Evolutionary conservation across 1,284 basidiomycete genomes (phyloP), one percentile per base, ranked within the genome.

Genomic region (Leccinum colubrinum): DNA sequence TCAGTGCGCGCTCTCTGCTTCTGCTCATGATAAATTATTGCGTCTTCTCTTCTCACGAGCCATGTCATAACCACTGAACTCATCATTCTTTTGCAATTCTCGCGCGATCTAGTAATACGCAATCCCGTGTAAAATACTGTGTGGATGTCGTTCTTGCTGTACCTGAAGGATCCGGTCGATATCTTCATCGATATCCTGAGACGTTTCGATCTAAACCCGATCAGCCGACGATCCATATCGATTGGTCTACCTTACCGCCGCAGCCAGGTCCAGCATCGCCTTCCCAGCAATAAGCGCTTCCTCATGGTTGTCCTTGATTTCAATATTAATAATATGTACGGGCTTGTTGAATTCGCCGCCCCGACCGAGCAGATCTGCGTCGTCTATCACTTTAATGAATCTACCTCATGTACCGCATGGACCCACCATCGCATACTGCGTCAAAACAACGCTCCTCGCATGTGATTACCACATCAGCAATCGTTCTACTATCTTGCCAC

Each of bases 371-470:
- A 99, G 80, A 79, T 99, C 97, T 97, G 67, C 20, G 14, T 39
- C 50, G 12, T 61, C 66, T 50, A 69, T 66, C 59, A 56, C 56
- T 33, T 55, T 62, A 58, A 64, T 52, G 62, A 53, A 60, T 50
- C 55, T 55, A 33, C 58, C 25, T 60, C 62, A 58, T 62, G 50
- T 61, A 33, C 37, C 56, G 62, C 64, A 54, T 53, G 35, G 58
- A 63, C 87, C 72, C 70, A 96, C 96, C 96, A 76, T 99, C 97
- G 72, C 97, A 98, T 17, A 99, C 97, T 3, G 95, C 91, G 74
- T 99, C 97, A 76, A 95, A 99, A 77, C 97, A 99, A 61, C 97
- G 85, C 77, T 99, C 97, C 78, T 99, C 97, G 76, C 97, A 99
- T 3, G 97, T 99, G 68, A 99, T 97, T 14, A 99, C 97, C 14